Base-by-base conservation (phyloP, 1,284 basidiomycete genomes). In the Tilletia indica region DNA sequence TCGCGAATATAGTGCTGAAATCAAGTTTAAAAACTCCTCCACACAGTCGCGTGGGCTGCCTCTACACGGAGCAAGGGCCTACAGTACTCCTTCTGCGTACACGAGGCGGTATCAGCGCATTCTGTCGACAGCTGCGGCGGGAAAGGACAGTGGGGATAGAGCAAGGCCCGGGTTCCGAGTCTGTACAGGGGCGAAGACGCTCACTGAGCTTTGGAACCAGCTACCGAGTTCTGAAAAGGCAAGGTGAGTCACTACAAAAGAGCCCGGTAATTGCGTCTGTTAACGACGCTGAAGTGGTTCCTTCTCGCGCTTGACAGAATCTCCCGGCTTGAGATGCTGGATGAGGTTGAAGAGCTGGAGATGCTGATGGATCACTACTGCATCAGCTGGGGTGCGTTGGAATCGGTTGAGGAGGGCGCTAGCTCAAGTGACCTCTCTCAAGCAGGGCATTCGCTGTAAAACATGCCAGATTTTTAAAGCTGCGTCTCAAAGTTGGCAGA, bases 341-440 rank as follows among this genome's bases (percentile, higher is more conserved):
- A 84, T 67, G 82, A 84, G 64, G 75, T 84, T 3, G 82, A 84
- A 68, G 82, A 84, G 73, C 75, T 84, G 11, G 81, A 84, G 54
- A 79, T 84, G 76, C 75, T 84, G 9, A 77, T 84, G n/a, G 70
- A 70, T 16, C 82, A 83, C 71, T 84, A 84, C 51, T 78, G 78
- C 58, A 75, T 82, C 69, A 39, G 61, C 61, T 64, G 61, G 61
- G 61, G 61, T 39, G 19, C 34, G 0, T 39, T 64, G 61, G 34
- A 36, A n/a, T 38, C 42, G 6, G 42, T 1, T 45, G 9, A 45
- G 42, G 42, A 45, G 3, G 36, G 12, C 1, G 1, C 14, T 16
- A 36, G 31, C 8, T 64, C 36, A 12, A 64, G 25, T 31, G 25
- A 31, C 25, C 25, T 39, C 56, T 21, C 56, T 25, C 14, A n/a